phyloP scores from a whole-genome alignment of 2,329 filamentous ascomycete species.

The Paecilomyces sp. region DNA sequence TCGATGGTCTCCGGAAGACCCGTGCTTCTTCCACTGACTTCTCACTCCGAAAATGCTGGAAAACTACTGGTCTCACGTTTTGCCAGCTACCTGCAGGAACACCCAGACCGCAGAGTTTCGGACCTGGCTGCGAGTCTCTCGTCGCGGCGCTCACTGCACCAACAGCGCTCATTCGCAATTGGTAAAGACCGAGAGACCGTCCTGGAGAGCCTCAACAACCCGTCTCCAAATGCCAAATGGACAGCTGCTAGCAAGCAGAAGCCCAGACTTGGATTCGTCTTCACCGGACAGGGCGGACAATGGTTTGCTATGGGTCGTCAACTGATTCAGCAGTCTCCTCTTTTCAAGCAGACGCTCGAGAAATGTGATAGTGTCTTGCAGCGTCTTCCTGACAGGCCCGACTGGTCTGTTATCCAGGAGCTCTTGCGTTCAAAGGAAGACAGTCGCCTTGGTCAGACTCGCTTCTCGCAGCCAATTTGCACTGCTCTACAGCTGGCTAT shows the following conservation, averaged over 20 bases:
- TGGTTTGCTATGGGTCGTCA: constrained; percentile 21
- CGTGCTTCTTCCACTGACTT: not conserved
- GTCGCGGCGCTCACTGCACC: not conserved
- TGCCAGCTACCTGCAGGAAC: not conserved
- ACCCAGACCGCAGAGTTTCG: not conserved
- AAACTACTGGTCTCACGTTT: not conserved
- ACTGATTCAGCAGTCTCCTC: not conserved
- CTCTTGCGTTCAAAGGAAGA: constrained; percentile 6
- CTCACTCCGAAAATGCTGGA: not conserved
- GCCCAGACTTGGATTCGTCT: constrained; percentile 12
- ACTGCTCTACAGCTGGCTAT: constrained; percentile 16
- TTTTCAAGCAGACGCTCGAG: not conserved
- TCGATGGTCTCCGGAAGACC: not conserved
- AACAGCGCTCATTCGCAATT: not conserved
- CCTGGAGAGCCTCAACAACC: not conserved
- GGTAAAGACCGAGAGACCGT: not conserved
- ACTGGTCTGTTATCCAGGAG: constrained; percentile 15
- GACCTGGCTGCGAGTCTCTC: not conserved
- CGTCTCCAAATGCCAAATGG: not conserved
- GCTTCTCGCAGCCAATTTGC: constrained; percentile 15
- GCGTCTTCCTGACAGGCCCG: constrained; percentile 1
- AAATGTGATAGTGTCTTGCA: constrained; percentile 1
- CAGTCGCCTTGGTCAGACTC: constrained; percentile 10
- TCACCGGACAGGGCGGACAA: constrained; percentile 26
- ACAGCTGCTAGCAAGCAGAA: not conserved